Evolutionary conservation across 1,139 yeast species (phyloP).

Genomic region (Kodamaea derodonti): DNA sequence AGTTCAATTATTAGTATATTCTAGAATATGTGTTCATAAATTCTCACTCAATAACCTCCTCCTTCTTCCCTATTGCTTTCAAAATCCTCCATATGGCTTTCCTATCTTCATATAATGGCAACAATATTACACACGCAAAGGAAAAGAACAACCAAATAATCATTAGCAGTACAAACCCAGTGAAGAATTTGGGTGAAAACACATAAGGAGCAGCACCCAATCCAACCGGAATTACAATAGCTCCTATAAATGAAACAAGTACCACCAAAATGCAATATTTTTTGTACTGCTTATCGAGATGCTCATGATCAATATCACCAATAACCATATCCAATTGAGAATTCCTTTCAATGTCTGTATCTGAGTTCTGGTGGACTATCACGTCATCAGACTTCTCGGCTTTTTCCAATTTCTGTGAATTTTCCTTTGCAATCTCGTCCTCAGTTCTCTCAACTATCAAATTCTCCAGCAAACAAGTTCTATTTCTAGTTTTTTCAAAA

Average conservation of each 20-base stretch:
- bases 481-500: slow-evolving; percentile 28
- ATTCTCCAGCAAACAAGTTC: slow-evolving; percentile 22
- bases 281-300: slow-evolving; percentile 15
- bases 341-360: not conserved
- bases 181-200: slow-evolving; percentile 16
- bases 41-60: no score
- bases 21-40: no score
- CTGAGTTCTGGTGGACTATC: not conserved
- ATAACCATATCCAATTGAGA: not conserved
- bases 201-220: slow-evolving; percentile 15
- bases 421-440: not conserved
- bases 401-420: not conserved
- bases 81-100: slow-evolving; percentile 11
- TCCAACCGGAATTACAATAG: slow-evolving; percentile 16
- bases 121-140: slow-evolving; percentile 14
- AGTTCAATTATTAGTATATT: no score
- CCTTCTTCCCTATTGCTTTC: slow-evolving; percentile 3
- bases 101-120: slow-evolving; percentile 17
- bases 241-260: slow-evolving; percentile 11
- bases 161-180: slow-evolving; percentile 15
- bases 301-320: slow-evolving; percentile 12
- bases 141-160: slow-evolving; percentile 19
- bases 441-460: not conserved
- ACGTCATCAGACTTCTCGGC: not conserved
- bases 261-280: slow-evolving; percentile 16